Evolutionary conservation across 116 monocot genomes (phyloP).

Genomic region (Iris pallida): DNA sequence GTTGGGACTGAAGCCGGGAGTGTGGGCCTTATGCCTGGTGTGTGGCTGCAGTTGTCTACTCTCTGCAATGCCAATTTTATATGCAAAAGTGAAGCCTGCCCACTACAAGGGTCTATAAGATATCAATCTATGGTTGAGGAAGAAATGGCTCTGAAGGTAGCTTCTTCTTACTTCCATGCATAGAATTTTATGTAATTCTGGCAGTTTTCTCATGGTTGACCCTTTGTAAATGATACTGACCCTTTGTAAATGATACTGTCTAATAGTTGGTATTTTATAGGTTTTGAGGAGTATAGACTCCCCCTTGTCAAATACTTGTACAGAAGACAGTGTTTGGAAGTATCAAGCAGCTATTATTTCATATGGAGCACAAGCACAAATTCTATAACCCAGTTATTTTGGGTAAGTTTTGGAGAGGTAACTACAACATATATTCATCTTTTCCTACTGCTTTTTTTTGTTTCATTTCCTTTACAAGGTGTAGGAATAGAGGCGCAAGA

Average conservation of each 20-base stretch:
- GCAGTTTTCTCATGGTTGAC: not conserved
- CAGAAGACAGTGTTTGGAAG: conserved; percentile 36
- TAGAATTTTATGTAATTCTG: not conserved
- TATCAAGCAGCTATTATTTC: no score
- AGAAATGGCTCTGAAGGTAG: conserved; percentile 78
- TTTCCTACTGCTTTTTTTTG: no score
- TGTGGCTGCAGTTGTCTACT: conserved; percentile 74
- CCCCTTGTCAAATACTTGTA: conserved; percentile 79
- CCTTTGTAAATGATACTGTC: not conserved
- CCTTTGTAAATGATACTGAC: not conserved
- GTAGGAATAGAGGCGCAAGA: no score
- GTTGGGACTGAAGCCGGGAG: conserved; percentile 11
- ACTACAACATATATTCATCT: no score
- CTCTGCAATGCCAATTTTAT: conserved; percentile 92
- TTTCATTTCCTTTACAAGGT: no score
- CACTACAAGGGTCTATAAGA: conserved; percentile 74
- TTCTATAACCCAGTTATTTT: no score
- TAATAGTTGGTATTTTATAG: conserved; percentile 26
- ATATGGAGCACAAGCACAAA: no score
- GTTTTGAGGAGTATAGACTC: conserved; percentile 80
- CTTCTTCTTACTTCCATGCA: not conserved
- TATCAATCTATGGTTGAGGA: conserved; percentile 77
- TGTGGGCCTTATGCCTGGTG: conserved; percentile 67
- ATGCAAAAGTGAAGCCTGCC: conserved; percentile 61
- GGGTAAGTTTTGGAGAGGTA: no score